Evolutionary conservation across 164 flowering plant species (phyloP).

Genomic region (Brasenia schreberi): DNA sequence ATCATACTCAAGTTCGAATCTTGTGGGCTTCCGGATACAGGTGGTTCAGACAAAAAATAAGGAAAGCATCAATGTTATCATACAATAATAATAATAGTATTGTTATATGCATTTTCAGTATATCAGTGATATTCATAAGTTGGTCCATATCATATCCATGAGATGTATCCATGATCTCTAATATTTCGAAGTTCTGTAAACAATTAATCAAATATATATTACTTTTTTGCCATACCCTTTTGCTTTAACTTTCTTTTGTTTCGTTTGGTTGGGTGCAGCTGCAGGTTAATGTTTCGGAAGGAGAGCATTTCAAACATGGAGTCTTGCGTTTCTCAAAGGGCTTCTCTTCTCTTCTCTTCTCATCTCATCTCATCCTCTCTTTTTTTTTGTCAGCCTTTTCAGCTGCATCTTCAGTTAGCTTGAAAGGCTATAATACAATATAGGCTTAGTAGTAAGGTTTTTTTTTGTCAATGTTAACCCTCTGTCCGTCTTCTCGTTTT

Average conservation of each 20-base stretch:
- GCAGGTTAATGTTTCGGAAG: neutral
- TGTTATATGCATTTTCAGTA: no score
- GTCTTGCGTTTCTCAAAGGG: neutral
- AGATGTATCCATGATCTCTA: no score
- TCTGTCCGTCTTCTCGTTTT: neutral
- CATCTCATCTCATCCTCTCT: neutral
- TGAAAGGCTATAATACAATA: neutral
- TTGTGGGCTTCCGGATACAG: no score
- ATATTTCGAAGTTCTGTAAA: no score
- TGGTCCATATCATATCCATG: no score
- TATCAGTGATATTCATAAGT: no score
- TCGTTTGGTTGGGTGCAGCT: neutral
- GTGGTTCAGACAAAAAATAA: no score
- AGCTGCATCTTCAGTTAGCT: neutral
- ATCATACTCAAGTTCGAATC: no score
- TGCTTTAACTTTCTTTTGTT: neutral
- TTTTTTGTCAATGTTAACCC: neutral
- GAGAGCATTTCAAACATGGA: neutral
- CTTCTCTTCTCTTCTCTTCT: neutral
- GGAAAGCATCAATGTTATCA: no score
- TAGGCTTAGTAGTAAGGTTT: neutral
- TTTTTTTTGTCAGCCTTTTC: neutral
- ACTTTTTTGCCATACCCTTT: neutral
- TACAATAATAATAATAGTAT: no score
- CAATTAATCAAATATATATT: no score